These are phyloP conservation scores for Polymyxa betae DNA, from an alignment of 208 protist genomes.

Conservation along the genomic window DNA sequence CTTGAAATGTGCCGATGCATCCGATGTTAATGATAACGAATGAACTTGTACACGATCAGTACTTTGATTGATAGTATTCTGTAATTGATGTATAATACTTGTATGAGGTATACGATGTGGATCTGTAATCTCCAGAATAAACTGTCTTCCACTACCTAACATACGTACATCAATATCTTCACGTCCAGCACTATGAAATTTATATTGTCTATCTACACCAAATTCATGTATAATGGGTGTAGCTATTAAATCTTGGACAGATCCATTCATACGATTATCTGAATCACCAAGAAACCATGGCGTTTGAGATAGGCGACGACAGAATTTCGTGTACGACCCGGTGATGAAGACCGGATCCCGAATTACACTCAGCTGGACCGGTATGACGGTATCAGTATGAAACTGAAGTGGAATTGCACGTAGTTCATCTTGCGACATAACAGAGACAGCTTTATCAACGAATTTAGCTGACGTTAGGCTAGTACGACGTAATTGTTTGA, in stretches of 20 bases:
- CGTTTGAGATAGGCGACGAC: not conserved
- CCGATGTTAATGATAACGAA: not conserved
- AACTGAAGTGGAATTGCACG: not conserved
- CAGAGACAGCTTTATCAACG: not conserved
- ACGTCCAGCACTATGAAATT: constrained; percentile 63
- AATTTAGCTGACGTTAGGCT: not conserved
- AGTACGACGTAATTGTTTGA: not conserved
- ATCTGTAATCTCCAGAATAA: constrained; percentile 62
- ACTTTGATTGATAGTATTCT: not conserved
- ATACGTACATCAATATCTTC: constrained; percentile 75
- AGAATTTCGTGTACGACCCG: constrained; percentile 36
- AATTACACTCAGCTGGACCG: not conserved
- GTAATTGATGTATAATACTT: not conserved
- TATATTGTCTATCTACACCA: not conserved
- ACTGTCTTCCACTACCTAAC: constrained; percentile 71
- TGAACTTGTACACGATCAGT: constrained; percentile 57
- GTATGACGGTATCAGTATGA: not conserved
- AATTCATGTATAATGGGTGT: not conserved
- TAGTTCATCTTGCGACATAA: not conserved
- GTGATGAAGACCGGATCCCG: not conserved
- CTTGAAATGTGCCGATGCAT: not conserved
- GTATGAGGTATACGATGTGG: constrained; percentile 13
- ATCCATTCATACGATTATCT: not conserved
- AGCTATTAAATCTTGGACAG: constrained; percentile 42
- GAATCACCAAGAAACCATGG: constrained; percentile 18